phyloP scores from a whole-genome alignment of 2,329 filamentous ascomycete species.

The Furcasterigmium sp. region DNA sequence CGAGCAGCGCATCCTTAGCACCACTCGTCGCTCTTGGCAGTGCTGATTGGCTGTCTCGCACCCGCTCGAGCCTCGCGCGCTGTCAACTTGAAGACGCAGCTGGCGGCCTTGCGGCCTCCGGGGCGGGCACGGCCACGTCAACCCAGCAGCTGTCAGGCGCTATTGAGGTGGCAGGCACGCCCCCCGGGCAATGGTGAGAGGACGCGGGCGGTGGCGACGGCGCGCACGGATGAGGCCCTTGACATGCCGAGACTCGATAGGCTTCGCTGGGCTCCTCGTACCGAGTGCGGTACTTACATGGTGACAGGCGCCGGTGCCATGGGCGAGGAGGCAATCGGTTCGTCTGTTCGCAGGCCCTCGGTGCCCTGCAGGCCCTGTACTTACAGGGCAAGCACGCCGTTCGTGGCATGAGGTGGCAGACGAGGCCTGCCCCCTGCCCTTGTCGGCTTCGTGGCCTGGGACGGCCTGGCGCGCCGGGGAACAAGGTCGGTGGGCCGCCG shows the following conservation, averaged over 20 bases:
- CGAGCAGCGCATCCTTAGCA: not conserved
- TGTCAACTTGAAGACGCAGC: not conserved
- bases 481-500: not conserved
- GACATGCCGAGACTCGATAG: slow-evolving; percentile 1
- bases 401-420: too few species aligned
- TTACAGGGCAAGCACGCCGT: too few species aligned
- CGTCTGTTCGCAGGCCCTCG: too few species aligned
- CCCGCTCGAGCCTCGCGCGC: not conserved
- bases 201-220: not conserved
- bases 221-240: not conserved
- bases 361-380: too few species aligned
- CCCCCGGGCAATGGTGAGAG: not conserved
- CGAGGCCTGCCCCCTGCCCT: not conserved
- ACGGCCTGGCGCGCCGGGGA: not conserved
- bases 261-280: not conserved
- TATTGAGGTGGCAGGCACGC: not conserved
- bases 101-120: too few species aligned
- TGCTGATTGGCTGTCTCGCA: not conserved
- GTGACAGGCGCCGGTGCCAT: not conserved
- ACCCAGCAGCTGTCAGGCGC: not conserved
- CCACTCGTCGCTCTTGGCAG: too few species aligned
- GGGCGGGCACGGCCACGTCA: too few species aligned
- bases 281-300: not conserved
- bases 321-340: not conserved
- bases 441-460: not conserved